These are phyloP conservation scores for Chaetomiaceae sp. DNA, from an alignment of 2,329 filamentous ascomycete species.

Conservation along the genomic window DNA sequence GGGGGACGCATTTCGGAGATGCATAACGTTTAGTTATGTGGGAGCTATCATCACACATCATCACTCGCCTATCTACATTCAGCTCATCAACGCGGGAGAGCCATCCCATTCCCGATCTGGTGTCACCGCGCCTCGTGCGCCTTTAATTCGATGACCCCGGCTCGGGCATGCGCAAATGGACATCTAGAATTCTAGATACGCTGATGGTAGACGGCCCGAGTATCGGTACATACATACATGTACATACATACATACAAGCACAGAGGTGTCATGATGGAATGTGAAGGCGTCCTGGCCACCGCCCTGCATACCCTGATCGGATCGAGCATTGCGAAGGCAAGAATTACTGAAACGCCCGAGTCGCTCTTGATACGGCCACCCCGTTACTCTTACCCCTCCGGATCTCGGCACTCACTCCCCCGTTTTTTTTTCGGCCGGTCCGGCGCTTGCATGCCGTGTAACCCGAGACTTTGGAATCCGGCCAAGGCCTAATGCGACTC, in stretches of 20 bases:
- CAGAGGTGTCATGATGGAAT: too few species aligned
- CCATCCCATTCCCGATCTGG: slow-evolving; percentile 4
- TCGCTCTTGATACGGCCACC: neutral
- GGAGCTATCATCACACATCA: neutral
- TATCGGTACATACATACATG: neutral
- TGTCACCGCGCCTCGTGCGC: neutral
- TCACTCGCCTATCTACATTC: neutral
- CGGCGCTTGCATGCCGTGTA: slow-evolving; percentile 1
- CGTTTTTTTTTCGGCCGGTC: slow-evolving; percentile 1
- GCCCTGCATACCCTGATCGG: neutral
- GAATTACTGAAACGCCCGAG: neutral
- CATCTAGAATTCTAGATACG: too few species aligned
- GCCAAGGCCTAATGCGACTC: neutral
- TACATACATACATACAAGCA: too few species aligned
- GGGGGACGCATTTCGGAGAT: neutral
- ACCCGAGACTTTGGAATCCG: neutral
- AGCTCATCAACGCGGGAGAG: slow-evolving; percentile 3
- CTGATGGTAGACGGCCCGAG: neutral
- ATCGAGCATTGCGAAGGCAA: too few species aligned
- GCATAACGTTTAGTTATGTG: neutral
- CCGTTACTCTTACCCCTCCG: slow-evolving; percentile 1
- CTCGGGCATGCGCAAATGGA: too few species aligned
- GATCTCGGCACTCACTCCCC: neutral
- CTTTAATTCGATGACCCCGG: too few species aligned
- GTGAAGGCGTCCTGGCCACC: neutral